Conservation (phyloP, 805 yeast species). For the Saturnispora bothae region DNA sequence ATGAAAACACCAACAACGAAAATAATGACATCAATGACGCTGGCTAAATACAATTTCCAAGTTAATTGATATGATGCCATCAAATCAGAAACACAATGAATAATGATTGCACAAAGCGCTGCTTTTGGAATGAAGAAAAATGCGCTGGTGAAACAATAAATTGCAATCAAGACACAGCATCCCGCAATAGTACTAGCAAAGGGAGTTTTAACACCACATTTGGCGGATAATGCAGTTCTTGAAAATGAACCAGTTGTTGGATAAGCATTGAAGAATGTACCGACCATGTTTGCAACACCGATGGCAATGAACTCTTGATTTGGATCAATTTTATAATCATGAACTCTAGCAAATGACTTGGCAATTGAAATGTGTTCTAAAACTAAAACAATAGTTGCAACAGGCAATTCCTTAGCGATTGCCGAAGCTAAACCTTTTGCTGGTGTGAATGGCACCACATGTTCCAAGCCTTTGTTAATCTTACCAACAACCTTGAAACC, state of each 20-base stretch:
- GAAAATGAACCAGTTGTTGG: conserved; percentile 96
- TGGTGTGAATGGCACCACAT: conserved; percentile 62
- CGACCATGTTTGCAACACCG: conserved; percentile 82
- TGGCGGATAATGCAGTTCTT: conserved; percentile 86
- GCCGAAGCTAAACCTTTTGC: conserved; percentile 49
- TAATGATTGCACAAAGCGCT: conserved; percentile 74
- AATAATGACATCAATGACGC: conserved; percentile 66
- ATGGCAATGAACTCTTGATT: conserved; percentile 92
- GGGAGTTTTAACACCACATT: conserved; percentile 93
- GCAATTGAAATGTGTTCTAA: conserved; percentile 91
- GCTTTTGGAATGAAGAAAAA: conserved; percentile 90
- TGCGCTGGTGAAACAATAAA: conserved; percentile 72
- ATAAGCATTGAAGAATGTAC: conserved; percentile 86
- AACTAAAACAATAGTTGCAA: conserved; percentile 70
- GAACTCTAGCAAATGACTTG: conserved; percentile 85
- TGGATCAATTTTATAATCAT: conserved; percentile 83
- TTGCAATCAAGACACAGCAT: conserved; percentile 74
- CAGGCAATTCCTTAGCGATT: conserved; percentile 74
- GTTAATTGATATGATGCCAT: conserved; percentile 60
- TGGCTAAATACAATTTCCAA: conserved; percentile 57
- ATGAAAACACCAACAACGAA: conserved; percentile 64
- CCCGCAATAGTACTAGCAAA: conserved; percentile 88
- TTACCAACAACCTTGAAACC: conserved; percentile 57
- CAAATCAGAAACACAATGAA: conserved; percentile 87
- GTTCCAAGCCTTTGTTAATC: conserved; percentile 73